Conservation (phyloP, 108 stramenopile genomes). For the Parmales sp. region DNA sequence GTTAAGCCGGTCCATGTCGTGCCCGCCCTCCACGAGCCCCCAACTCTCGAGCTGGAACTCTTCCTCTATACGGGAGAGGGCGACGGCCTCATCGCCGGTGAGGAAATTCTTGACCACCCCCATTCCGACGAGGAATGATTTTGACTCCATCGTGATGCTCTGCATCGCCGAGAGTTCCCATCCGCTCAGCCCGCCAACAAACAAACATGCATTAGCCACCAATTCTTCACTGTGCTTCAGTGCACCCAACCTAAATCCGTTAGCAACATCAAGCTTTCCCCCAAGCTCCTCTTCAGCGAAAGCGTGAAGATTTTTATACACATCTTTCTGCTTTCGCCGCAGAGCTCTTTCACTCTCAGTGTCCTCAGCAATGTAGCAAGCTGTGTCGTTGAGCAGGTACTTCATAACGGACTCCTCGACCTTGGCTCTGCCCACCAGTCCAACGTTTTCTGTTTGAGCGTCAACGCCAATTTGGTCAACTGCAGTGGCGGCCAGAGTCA, state of each 20-base stretch:
- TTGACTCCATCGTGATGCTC: slow-evolving; percentile 66
- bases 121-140: slow-evolving; percentile 74
- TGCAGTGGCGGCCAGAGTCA: slow-evolving; percentile 83
- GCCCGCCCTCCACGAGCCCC: slow-evolving; percentile 97
- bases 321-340: slow-evolving; percentile 49
- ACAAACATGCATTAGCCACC: slow-evolving; percentile 36
- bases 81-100: slow-evolving; percentile 41
- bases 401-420: slow-evolving; percentile 42
- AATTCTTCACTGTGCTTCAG: slow-evolving; percentile 65
- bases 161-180: slow-evolving; percentile 74
- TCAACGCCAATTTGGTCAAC: slow-evolving; percentile 65
- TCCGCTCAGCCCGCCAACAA: slow-evolving; percentile 59
- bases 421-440: too few species aligned
- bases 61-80: slow-evolving; percentile 87
- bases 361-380: slow-evolving; percentile 66
- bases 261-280: slow-evolving; percentile 57
- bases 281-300: slow-evolving; percentile 26
- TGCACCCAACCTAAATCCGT: slow-evolving; percentile 24
- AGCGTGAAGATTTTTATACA: slow-evolving; percentile 35
- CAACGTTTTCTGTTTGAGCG: too few species aligned
- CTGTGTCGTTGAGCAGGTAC: slow-evolving; percentile 78
- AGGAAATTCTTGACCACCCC: slow-evolving; percentile 38
- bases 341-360: slow-evolving; percentile 63
- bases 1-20: slow-evolving; percentile 86
- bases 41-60: slow-evolving; percentile 90